phyloP scores from a whole-genome alignment of 2,329 filamentous ascomycete genomes.

The Cordyceps farinosa region DNA sequence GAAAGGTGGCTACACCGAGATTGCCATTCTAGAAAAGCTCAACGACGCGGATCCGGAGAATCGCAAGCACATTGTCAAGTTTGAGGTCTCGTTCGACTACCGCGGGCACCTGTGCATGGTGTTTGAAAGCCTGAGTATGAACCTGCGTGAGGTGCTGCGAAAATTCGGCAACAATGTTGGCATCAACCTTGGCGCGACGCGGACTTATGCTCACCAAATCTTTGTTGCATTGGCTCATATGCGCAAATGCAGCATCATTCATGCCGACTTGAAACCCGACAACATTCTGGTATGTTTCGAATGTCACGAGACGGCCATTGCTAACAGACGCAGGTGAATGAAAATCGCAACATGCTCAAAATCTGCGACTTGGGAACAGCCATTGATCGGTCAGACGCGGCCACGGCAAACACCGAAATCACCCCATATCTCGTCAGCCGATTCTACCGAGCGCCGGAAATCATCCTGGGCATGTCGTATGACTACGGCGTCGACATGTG shows the following conservation, averaged over 20 bases:
- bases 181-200: conserved; percentile 82
- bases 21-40: conserved; percentile 85
- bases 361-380: conserved; percentile 97
- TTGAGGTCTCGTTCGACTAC: conserved; percentile 86
- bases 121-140: conserved; percentile 92
- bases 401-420: conserved; percentile 71
- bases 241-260: conserved; percentile 87
- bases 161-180: conserved; percentile 95
- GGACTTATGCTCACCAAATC: conserved; percentile 89
- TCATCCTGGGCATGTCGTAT: conserved; percentile 94
- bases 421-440: conserved; percentile 94
- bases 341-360: conserved; percentile 79
- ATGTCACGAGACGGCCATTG: background rate
- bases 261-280: conserved; percentile 96
- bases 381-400: conserved; percentile 77
- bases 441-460: conserved; percentile 95
- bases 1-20: conserved; percentile 91
- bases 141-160: conserved; percentile 88
- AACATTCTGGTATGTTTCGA: conserved; percentile 69
- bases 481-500: conserved; percentile 95
- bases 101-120: conserved; percentile 94
- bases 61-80: conserved; percentile 86
- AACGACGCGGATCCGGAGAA: conserved; percentile 81
- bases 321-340: conserved; percentile 59
- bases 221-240: conserved; percentile 85